Conservation (phyloP, 176 grass and related monocot species). For the Dendrocalamus sinicus region DNA sequence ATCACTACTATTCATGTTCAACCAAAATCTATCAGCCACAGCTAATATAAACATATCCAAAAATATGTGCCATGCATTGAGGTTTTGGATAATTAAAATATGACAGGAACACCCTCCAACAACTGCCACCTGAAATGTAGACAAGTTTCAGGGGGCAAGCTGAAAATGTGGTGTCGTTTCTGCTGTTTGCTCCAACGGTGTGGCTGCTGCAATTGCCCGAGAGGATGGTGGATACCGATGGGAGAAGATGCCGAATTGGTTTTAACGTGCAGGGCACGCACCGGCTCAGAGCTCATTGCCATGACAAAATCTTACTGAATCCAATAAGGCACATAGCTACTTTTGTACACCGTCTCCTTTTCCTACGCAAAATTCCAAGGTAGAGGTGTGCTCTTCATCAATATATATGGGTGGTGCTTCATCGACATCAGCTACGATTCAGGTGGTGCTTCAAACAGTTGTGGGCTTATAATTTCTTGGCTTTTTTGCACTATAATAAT, state of each 20-base stretch:
- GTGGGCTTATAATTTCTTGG: too few relatives aligned
- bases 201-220: background rate
- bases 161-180: background rate
- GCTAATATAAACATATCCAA: too few relatives aligned
- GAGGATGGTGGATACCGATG: background rate
- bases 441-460: too few relatives aligned
- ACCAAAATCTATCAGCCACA: too few relatives aligned
- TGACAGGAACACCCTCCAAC: too few relatives aligned
- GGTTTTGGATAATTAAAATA: background rate
- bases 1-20: too few relatives aligned
- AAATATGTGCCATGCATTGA: too few relatives aligned
- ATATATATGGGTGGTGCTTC: too few relatives aligned
- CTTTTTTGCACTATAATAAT: too few relatives aligned
- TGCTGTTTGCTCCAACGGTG: background rate
- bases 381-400: background rate
- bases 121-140: background rate
- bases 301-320: conserved; percentile 41
- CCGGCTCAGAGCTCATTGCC: background rate
- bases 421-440: too few relatives aligned
- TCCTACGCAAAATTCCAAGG: background rate
- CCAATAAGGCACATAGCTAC: background rate
- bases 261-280: background rate
- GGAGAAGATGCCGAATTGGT: background rate
- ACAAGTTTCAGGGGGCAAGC: background rate
- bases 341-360: background rate